These are phyloP conservation scores for Cryphonectria japonica DNA, from an alignment of 2,329 filamentous ascomycete genomes.

Conservation along the genomic window DNA sequence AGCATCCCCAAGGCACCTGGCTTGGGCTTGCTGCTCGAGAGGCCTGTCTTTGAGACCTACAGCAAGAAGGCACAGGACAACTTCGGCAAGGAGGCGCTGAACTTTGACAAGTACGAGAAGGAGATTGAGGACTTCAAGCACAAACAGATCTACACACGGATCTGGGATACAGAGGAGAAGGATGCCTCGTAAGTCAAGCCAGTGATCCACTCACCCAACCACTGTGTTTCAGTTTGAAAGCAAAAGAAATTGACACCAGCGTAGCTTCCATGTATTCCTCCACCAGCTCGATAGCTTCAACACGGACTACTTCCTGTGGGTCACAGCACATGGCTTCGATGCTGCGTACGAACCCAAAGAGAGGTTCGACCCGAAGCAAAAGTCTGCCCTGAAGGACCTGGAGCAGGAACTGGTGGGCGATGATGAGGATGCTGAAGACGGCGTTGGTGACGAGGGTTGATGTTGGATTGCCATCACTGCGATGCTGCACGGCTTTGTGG, in stretches of 20 bases:
- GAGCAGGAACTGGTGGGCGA: conserved; percentile 57
- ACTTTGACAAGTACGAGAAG: conserved; percentile 77
- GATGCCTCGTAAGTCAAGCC: conserved; percentile 73
- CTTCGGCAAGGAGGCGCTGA: conserved; percentile 69
- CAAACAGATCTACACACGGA: conserved; percentile 85
- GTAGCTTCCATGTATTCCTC: conserved; percentile 76
- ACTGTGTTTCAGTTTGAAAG: neutral
- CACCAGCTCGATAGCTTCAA: conserved; percentile 78
- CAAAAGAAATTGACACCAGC: neutral
- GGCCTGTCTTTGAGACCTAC: conserved; percentile 89
- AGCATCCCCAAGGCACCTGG: conserved; percentile 94
- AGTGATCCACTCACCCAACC: neutral
- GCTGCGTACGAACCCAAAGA: conserved; percentile 56
- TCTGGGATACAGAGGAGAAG: conserved; percentile 87
- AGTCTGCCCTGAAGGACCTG: conserved; percentile 41
- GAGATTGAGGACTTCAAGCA: conserved; percentile 90
- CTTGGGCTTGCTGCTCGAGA: conserved; percentile 83
- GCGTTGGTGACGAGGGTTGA: conserved; percentile 41
- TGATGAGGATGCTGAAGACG: conserved; percentile 52
- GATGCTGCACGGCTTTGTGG: neutral
- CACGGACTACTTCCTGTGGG: conserved; percentile 73
- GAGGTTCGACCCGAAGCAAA: conserved; percentile 40
- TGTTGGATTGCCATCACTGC: too few species aligned
- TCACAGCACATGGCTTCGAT: conserved; percentile 69
- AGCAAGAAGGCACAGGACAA: conserved; percentile 72